A percentile compares a stretch with the other conserved stretches of the same genome.
These are phyloP conservation scores for Podaxis sp. DNA, from an alignment of 768 basidiomycete genomes.

Conservation along the genomic window DNA sequence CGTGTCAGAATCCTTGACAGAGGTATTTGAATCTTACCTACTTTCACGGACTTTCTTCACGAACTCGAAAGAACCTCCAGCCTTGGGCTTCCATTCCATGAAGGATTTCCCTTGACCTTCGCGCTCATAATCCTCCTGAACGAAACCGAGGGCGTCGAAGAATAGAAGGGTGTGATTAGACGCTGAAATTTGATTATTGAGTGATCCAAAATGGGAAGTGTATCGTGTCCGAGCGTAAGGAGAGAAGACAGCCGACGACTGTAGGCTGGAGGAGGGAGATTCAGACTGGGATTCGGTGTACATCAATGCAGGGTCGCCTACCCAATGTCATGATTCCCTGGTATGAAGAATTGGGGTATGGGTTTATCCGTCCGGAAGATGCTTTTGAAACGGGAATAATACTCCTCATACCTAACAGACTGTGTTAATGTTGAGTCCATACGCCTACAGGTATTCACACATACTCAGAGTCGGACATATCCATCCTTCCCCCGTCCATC, in stretches of 20 bases:
- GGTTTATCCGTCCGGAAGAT: constrained; percentile 58
- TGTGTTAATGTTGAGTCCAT: background rate
- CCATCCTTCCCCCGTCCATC: constrained; percentile 81
- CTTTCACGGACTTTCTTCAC: constrained; percentile 42
- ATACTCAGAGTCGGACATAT: constrained; percentile 68
- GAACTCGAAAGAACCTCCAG: constrained; percentile 55
- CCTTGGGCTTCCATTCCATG: constrained; percentile 46
- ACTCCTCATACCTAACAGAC: constrained; percentile 65
- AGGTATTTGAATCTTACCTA: constrained; percentile 18
- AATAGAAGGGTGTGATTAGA: constrained; percentile 74
- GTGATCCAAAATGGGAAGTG: constrained; percentile 70
- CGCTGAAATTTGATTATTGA: constrained; percentile 61
- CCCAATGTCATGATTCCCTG: constrained; percentile 93
- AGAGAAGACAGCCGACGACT: constrained; percentile 44
- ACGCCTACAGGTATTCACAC: constrained; percentile 25
- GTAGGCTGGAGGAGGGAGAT: constrained; percentile 42
- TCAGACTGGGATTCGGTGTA: background rate
- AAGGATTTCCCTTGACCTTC: constrained; percentile 38
- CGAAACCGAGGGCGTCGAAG: constrained; percentile 70
- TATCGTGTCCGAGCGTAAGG: constrained; percentile 56
- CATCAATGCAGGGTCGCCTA: constrained; percentile 28
- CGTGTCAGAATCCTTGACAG: constrained; percentile 11
- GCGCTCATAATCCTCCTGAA: constrained; percentile 70
- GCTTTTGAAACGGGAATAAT: constrained; percentile 62
- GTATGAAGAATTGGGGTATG: constrained; percentile 67